These are phyloP conservation scores for Kuraishia floccosa DNA, from an alignment of 805 yeast genomes.

Conservation along the genomic window DNA sequence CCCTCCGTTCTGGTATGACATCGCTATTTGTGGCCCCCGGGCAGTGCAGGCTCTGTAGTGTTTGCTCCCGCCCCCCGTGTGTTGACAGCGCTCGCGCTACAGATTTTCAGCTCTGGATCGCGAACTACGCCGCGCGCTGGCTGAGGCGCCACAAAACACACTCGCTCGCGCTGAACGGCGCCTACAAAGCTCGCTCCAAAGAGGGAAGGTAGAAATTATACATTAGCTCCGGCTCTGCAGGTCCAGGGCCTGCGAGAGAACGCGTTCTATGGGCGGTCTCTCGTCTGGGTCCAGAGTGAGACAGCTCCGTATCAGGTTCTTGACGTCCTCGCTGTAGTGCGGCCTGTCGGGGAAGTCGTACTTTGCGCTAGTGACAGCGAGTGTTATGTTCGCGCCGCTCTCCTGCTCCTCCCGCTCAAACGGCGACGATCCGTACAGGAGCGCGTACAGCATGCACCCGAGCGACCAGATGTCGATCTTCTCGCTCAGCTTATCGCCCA, in stretches of 20 bases:
- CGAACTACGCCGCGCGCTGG: too few species aligned
- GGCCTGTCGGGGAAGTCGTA: conserved; percentile 45
- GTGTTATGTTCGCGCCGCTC: conserved; percentile 69
- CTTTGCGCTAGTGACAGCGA: conserved; percentile 64
- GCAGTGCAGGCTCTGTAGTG: too few species aligned
- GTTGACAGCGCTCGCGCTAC: too few species aligned
- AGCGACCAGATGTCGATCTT: conserved; percentile 85
- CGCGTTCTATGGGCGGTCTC: conserved; percentile 56
- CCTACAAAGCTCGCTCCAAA: too few species aligned
- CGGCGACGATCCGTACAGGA: conserved; percentile 75
- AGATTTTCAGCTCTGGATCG: too few species aligned
- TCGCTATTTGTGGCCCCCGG: not conserved
- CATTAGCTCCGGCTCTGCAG: conserved; percentile 18
- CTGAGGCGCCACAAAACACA: too few species aligned
- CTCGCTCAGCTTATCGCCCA: conserved; percentile 57
- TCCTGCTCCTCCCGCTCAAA: conserved; percentile 76
- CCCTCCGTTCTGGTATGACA: conserved; percentile 14
- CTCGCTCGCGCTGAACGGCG: too few species aligned
- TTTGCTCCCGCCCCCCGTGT: too few species aligned
- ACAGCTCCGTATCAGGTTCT: conserved; percentile 48
- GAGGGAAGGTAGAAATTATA: too few species aligned
- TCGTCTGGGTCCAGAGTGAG: conserved; percentile 45
- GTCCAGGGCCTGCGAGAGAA: conserved; percentile 38
- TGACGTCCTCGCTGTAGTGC: conserved; percentile 41
- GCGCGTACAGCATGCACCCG: conserved; percentile 73